Conservation (phyloP, 768 basidiomycete genomes). For the Leccinum imitatum region DNA sequence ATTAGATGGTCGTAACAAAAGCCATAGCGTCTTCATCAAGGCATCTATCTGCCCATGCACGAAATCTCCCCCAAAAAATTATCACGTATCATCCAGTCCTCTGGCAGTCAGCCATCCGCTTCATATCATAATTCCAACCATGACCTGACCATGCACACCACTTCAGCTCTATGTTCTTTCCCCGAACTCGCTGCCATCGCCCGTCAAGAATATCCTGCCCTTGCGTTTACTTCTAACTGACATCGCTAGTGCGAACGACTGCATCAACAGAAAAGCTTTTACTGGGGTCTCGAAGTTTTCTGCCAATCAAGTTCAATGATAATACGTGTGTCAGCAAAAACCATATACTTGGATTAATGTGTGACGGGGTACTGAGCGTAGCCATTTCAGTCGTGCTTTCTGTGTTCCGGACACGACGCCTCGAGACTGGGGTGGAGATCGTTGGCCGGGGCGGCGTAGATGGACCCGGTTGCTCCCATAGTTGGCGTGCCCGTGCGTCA, state of each 20-base stretch:
- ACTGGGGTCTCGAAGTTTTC: constrained; percentile 21
- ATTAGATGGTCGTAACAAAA: background rate
- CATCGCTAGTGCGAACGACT: constrained; percentile 21
- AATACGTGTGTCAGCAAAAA: background rate
- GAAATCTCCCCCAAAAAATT: background rate
- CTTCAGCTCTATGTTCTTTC: constrained; percentile 9
- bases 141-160: background rate
- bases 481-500: constrained; percentile 14
- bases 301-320: constrained; percentile 1
- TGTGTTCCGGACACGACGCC: background rate
- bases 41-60: background rate
- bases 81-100: background rate
- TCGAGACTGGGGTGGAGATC: constrained; percentile 4
- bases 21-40: background rate
- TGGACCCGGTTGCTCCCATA: constrained; percentile 4
- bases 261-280: constrained; percentile 19
- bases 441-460: background rate
- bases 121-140: background rate
- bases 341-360: constrained; percentile 12
- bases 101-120: background rate
- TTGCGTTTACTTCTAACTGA: constrained; percentile 26
- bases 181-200: constrained; percentile 15
- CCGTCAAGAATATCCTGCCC: constrained; percentile 21
- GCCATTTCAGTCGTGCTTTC: background rate
- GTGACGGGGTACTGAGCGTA: constrained; percentile 4